Base-by-base conservation (phyloP, 768 basidiomycete genomes). In the Strobilomyces confusus region DNA sequence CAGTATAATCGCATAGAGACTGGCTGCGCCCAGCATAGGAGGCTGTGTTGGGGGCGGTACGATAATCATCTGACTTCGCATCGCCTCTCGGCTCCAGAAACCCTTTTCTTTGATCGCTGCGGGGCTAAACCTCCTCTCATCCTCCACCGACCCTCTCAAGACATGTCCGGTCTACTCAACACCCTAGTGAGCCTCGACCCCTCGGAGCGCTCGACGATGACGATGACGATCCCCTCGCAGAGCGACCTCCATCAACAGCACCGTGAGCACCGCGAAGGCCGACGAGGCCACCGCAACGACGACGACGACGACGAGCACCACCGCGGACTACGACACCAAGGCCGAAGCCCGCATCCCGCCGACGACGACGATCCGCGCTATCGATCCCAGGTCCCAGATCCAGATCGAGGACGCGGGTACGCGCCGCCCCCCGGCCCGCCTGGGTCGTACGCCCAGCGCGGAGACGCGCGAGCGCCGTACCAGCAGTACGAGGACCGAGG, bases 91-190 rank as follows among this genome's bases (percentile, higher is more conserved):
- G n/a, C n/a, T 26, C 26, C 26, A 26, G n/a, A n/a, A n/a, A n/a
- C 26, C 26, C 26, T 8, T 26, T 26, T 26, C 3, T 36, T 47
- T 45, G 11, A 57, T 57, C 38, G 17, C 41, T 56, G 30, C 22
- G 1, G 11, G 32, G 11, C 32, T 5, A 33, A 4, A 33, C 38
- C 11, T 44, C 42, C 13, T 25, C 11, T 14, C n/a, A 5, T 17
- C 11, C 12, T 2, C 33, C 9, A 17, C 13, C 29, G 19, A n/a
- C 22, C 9, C 30, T 42, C 22, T 32, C 15, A 25, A 44, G 33
- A 46, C 49, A 62, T 63, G 62, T 63, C 61, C 37, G 54, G 26
- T n/a, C 52, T 52, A 14, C 15, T 34, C 1, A 19, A 55, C 33
- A 50, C 30, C 4, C 17, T 34, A 3, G 61, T 52, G 4, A 38